Percentiles rank a stretch among this genome's conserved stretches.
Conservation (phyloP, 768 basidiomycete genomes). For the Tricholoma saponaceum region DNA sequence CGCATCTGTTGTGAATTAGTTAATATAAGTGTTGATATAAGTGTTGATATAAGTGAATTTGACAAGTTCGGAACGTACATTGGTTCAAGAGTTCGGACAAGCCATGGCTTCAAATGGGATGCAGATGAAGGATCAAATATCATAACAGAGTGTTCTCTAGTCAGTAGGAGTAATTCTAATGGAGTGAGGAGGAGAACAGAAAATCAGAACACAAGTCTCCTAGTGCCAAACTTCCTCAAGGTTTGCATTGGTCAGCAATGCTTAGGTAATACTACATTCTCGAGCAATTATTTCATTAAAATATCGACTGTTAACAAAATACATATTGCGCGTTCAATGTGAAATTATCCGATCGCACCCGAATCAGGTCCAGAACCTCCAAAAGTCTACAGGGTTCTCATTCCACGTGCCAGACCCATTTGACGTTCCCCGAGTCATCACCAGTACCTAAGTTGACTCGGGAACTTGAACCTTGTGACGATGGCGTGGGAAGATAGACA, state of each 20-base stretch:
- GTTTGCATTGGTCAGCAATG: not conserved
- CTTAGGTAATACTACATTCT: not conserved
- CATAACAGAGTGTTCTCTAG: constrained; percentile 46
- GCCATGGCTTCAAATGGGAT: constrained; percentile 79
- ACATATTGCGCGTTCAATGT: too few relatives aligned
- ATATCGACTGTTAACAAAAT: too few relatives aligned
- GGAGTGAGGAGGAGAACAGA: not conserved
- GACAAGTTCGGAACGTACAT: constrained; percentile 51
- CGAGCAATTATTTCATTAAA: too few relatives aligned
- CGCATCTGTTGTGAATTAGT: constrained; percentile 58
- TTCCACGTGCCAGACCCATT: not conserved
- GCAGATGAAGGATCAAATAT: constrained; percentile 63
- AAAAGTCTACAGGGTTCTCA: not conserved
- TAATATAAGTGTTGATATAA: not conserved
- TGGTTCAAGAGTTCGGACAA: constrained; percentile 83
- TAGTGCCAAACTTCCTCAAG: too few relatives aligned
- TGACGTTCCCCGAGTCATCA: constrained; percentile 35
- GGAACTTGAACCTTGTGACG: constrained; percentile 33
- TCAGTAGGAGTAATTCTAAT: too few relatives aligned
- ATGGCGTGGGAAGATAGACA: constrained; percentile 19
- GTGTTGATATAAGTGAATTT: not conserved
- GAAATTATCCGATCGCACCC: too few relatives aligned
- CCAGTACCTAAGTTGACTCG: constrained; percentile 32
- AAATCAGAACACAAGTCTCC: too few relatives aligned
- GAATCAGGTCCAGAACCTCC: not conserved